Percentiles rank a stretch among this genome's conserved stretches.
phyloP scores from a whole-genome alignment of 1,139 yeast genomes.

The Saccharomycopsis hybrid region DNA sequence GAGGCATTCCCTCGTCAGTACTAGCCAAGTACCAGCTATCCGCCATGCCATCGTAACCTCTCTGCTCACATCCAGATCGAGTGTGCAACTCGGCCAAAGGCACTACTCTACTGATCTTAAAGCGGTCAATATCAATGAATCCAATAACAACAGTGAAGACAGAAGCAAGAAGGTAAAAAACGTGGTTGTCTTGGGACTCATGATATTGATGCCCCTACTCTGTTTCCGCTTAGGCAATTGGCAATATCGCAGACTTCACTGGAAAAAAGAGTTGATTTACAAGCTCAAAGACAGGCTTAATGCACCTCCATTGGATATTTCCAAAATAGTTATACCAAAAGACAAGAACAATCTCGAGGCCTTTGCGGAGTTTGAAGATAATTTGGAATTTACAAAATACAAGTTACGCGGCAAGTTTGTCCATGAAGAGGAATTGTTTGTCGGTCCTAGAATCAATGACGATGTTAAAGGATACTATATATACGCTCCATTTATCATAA shows the following conservation, averaged over 20 bases:
- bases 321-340: slow-evolving; percentile 45
- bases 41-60: too few relatives aligned
- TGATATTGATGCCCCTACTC: slow-evolving; percentile 75
- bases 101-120: slow-evolving; percentile 1
- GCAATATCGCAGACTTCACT: slow-evolving; percentile 79
- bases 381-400: slow-evolving; percentile 79
- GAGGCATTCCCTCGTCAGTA: too few relatives aligned
- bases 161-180: slow-evolving; percentile 10
- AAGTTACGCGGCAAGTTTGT: slow-evolving; percentile 71
- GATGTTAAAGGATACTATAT: slow-evolving; percentile 75
- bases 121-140: slow-evolving; percentile 8
- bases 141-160: background rate
- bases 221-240: slow-evolving; percentile 87
- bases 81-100: too few relatives aligned
- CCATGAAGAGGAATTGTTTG: slow-evolving; percentile 81
- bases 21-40: too few relatives aligned
- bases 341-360: slow-evolving; percentile 11
- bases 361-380: slow-evolving; percentile 40
- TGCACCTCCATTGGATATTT: slow-evolving; percentile 64
- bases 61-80: too few relatives aligned
- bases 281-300: slow-evolving; percentile 77
- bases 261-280: slow-evolving; percentile 87
- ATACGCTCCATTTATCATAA: slow-evolving; percentile 59
- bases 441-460: slow-evolving; percentile 80
- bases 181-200: slow-evolving; percentile 8